Conservation (phyloP, 1,139 yeast genomes). For the Pichia sp. region DNA sequence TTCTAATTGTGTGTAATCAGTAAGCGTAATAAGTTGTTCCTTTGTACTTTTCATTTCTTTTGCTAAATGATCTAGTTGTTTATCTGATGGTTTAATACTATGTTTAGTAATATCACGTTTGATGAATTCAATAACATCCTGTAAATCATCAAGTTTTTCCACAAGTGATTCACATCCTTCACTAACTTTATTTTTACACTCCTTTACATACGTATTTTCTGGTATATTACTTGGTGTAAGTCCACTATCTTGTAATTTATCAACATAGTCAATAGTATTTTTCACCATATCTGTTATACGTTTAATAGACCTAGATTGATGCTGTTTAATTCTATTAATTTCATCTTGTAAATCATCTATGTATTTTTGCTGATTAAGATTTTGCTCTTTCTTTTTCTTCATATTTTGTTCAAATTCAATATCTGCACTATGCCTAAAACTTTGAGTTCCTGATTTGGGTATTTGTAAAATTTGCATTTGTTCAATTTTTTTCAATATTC, state of each 20-base stretch:
- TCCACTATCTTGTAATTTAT: slow-evolving; percentile 42
- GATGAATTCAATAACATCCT: slow-evolving; percentile 83
- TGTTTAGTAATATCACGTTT: slow-evolving; percentile 89
- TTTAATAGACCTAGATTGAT: slow-evolving; percentile 43
- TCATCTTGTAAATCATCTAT: slow-evolving; percentile 44
- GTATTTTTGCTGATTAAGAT: slow-evolving; percentile 30
- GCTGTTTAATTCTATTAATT: slow-evolving; percentile 35
- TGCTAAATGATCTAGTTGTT: slow-evolving; percentile 61
- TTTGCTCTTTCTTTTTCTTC: slow-evolving; percentile 10
- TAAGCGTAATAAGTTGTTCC: slow-evolving; percentile 45
- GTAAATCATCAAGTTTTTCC: slow-evolving; percentile 82
- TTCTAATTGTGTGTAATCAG: slow-evolving; percentile 59
- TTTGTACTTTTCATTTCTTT: slow-evolving; percentile 62
- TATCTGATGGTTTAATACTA: slow-evolving; percentile 76
- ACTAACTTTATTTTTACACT: slow-evolving; percentile 67
- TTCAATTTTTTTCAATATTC: slow-evolving; percentile 31
- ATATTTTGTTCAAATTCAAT: slow-evolving; percentile 14
- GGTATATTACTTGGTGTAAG: slow-evolving; percentile 39
- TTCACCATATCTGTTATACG: slow-evolving; percentile 40
- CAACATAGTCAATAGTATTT: slow-evolving; percentile 42
- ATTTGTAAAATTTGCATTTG: slow-evolving; percentile 16
- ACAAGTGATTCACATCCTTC: slow-evolving; percentile 69
- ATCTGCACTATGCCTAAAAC: slow-evolving; percentile 5
- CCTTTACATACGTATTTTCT: slow-evolving; percentile 67
- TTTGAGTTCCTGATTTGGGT: neutral